These are phyloP conservation scores for Globisporangium megalacanthum DNA, from an alignment of 352 stramenopile species.

Conservation along the genomic window DNA sequence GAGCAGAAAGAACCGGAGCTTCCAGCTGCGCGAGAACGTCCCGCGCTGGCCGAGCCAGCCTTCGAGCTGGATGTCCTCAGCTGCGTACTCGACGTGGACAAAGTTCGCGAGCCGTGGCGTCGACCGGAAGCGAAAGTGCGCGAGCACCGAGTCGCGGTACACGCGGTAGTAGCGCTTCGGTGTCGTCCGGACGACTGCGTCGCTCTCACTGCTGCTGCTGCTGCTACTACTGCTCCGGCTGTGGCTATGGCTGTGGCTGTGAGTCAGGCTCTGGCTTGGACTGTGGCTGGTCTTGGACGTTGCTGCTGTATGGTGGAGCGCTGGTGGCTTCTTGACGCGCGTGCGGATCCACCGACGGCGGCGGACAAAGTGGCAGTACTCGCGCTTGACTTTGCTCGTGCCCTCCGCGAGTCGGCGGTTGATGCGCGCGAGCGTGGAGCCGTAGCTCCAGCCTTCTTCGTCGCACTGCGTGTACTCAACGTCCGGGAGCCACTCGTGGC, in stretches of 20 bases:
- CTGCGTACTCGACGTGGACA: slow-evolving; percentile 50
- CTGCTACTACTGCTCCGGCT: slow-evolving; percentile 4
- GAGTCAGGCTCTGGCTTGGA: not conserved
- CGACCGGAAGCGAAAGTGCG: slow-evolving; percentile 50
- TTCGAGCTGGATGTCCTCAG: slow-evolving; percentile 68
- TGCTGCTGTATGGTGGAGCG: not conserved
- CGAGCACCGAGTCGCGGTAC: slow-evolving; percentile 59
- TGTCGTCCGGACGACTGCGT: not conserved
- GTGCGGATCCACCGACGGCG: slow-evolving; percentile 76
- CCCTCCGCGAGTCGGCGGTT: slow-evolving; percentile 76
- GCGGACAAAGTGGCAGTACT: slow-evolving; percentile 78
- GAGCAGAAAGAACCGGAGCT: slow-evolving; percentile 80
- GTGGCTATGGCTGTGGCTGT: not conserved
- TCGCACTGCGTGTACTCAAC: slow-evolving; percentile 78
- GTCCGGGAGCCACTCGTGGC: slow-evolving; percentile 67
- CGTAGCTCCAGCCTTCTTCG: slow-evolving; percentile 83
- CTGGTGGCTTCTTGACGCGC: slow-evolving; percentile 51
- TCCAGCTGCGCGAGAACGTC: slow-evolving; percentile 73
- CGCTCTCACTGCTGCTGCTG: slow-evolving; percentile 4
- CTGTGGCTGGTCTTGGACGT: not conserved
- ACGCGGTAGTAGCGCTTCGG: slow-evolving; percentile 56
- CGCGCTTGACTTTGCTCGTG: slow-evolving; percentile 64
- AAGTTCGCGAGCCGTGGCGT: slow-evolving; percentile 40
- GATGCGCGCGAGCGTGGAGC: slow-evolving; percentile 76
- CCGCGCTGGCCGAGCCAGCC: slow-evolving; percentile 71